Base-by-base conservation (phyloP, 805 yeast genomes). In the Hanseniaspora valbyensis region DNA sequence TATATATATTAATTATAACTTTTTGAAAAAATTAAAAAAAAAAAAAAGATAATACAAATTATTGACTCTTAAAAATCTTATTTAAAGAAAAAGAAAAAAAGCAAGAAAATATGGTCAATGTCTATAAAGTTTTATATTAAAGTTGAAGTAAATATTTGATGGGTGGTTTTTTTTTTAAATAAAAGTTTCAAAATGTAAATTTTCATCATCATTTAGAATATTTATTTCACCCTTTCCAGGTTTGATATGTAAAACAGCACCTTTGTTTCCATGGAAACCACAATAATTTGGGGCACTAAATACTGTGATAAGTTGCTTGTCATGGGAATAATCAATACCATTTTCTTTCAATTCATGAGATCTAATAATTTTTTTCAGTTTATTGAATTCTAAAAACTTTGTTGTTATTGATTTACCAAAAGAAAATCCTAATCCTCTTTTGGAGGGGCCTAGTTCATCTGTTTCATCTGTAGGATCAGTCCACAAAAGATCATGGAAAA, bases 251-350 rank as follows among this genome's bases (percentile, higher is more conserved):
- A 92, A 81, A 51, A 83, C 83, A 9, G 94, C 97, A 49, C 96
- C 99, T 56, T 77, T 66, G 66, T 92, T 92, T 13, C 95, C 95
- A 50, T 86, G 88, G 14, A 81, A 70, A 63, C 92, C 99, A 69
- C 97, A 90, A 66, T 90, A 90, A 65, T 92, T 90, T 32, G 99
- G 99, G 0, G 99, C 99, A 65, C 94, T 81, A 66, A 92, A 92
- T n/a, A 92, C 95, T 0, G 99, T 92, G 49, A 88, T 77, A 46
- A 92, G 75, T 56, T 79, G 74, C 12, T 94, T 95, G 53, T 83
- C 74, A 61, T 92, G 99, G 62, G 90, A 96, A 42, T 73, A 72
- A 56, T 86, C 87, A 53, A 82, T 87, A 43, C 99, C 99, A 5
- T 75, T 81, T 83, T 83, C 82, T 62, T 97, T 75, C 7, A 90